phyloP scores from a whole-genome alignment of 257 asterid species.

The Paulownia fortunei region DNA sequence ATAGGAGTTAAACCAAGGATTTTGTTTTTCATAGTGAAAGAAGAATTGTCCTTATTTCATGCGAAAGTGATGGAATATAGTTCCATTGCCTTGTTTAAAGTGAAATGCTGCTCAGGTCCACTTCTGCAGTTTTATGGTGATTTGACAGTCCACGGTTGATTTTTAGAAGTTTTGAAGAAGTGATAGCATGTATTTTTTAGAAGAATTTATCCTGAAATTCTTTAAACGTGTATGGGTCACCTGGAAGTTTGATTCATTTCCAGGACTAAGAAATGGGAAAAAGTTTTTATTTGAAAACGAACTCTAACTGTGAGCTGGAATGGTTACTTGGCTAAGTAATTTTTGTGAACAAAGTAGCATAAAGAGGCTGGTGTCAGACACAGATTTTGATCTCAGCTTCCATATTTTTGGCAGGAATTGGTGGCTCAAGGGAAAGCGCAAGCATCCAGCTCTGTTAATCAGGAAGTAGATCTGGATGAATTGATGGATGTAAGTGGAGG shows the following conservation, averaged over 20 bases:
- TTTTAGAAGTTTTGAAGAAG: background rate
- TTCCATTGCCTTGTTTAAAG: background rate
- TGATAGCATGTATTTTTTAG: background rate
- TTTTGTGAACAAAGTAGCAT: background rate
- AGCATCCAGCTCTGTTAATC: conserved; percentile 56
- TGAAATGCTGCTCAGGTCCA: background rate
- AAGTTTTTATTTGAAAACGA: background rate
- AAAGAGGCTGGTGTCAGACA: background rate
- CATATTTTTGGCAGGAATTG: conserved; percentile 60
- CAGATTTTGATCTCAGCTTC: conserved; percentile 22
- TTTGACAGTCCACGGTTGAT: background rate
- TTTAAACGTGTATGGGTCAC: background rate
- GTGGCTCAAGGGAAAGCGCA: conserved; percentile 66
- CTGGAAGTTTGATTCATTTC: conserved; percentile 5
- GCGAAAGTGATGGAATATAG: background rate
- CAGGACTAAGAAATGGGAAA: conserved; percentile 2
- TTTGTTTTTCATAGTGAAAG: background rate
- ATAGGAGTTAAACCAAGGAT: background rate
- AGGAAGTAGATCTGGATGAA: conserved; percentile 93
- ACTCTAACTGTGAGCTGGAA: conserved; percentile 1
- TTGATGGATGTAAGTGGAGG: conserved; percentile 85
- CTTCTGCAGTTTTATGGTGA: conserved; percentile 10
- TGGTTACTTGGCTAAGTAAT: background rate
- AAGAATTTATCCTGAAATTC: background rate
- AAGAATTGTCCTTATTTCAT: background rate